A percentile compares a stretch with the other conserved stretches of the same genome.
Evolutionary conservation across 2,329 filamentous ascomycete species (phyloP).

Genomic region (Diplodia intermedia): DNA sequence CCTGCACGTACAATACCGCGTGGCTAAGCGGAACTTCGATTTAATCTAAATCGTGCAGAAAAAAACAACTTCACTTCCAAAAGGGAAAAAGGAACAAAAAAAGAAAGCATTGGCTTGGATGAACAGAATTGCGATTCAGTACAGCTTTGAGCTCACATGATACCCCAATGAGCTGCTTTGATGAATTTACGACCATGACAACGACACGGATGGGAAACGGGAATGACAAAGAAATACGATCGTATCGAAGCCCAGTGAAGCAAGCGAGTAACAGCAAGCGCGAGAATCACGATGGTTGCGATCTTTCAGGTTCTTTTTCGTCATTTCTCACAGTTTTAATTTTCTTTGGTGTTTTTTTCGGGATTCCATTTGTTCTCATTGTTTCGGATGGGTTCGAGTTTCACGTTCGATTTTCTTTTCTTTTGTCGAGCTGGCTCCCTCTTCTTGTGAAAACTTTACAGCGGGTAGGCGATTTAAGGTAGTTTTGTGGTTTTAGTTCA

Average conservation of each 20-base stretch:
- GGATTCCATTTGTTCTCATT: neutral
- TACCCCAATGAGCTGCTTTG: constrained; percentile 29
- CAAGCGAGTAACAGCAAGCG: constrained; percentile 11
- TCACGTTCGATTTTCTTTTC: neutral
- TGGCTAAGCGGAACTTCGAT: neutral
- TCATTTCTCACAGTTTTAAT: neutral
- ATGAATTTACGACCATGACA: constrained; percentile 26
- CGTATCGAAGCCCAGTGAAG: constrained; percentile 18
- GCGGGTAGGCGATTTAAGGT: neutral
- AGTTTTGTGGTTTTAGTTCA: neutral
- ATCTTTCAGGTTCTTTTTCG: neutral
- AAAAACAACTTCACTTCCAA: neutral
- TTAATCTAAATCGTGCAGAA: neutral
- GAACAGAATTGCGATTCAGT: constrained; percentile 10
- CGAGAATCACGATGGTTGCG: constrained; percentile 5
- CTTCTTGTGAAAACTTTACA: constrained; percentile 25
- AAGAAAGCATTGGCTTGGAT: neutral
- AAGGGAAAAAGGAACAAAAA: neutral
- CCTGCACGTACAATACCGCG: too few relatives aligned
- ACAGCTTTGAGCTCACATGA: constrained; percentile 27
- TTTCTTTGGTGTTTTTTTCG: neutral
- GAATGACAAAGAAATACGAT: constrained; percentile 3
- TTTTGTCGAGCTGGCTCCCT: neutral
- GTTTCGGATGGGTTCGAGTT: constrained; percentile 8
- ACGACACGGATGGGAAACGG: constrained; percentile 16